Evolutionary conservation across 2,329 filamentous ascomycete species (phyloP).

Genomic region (Hypoxylon sp.): DNA sequence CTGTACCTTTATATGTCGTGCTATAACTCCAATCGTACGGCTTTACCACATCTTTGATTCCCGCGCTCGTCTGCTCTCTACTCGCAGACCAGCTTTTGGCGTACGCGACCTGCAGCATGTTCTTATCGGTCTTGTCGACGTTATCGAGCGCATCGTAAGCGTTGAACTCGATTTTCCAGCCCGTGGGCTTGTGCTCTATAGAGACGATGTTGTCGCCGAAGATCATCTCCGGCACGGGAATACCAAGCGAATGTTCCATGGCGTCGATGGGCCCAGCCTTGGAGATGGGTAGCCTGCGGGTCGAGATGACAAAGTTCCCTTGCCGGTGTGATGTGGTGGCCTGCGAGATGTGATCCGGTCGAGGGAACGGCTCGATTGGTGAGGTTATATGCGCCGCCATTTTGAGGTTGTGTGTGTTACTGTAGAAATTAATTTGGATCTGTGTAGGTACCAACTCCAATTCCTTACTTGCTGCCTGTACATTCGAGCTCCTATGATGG

Average conservation of each 20-base stretch:
- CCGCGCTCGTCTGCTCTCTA: conserved; percentile 82
- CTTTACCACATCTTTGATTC: conserved; percentile 93
- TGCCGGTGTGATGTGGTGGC: conserved; percentile 72
- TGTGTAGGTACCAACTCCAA: not conserved
- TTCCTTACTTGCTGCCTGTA: too few relatives aligned
- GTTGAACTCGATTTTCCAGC: conserved; percentile 86
- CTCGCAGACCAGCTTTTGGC: conserved; percentile 84
- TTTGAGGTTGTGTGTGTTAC: not conserved
- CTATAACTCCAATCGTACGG: conserved; percentile 99
- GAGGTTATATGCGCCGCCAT: conserved; percentile 56
- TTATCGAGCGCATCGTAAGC: conserved; percentile 88
- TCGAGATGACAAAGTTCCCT: conserved; percentile 79
- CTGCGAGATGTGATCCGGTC: conserved; percentile 63
- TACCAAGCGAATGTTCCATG: conserved; percentile 83
- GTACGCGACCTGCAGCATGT: conserved; percentile 94
- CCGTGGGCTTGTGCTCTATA: conserved; percentile 79
- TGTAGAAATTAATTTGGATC: not conserved
- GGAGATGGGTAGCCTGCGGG: conserved; percentile 93
- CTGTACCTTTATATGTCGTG: conserved; percentile 85
- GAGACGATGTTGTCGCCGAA: conserved; percentile 93
- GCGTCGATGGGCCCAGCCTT: conserved; percentile 91
- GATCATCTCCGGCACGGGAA: conserved; percentile 98
- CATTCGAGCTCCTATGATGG: too few relatives aligned
- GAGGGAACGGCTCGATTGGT: conserved; percentile 69
- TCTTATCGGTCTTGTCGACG: conserved; percentile 92